Conservation (phyloP, 2,329 filamentous ascomycete species). For the Dryadomyces sulphureus region DNA sequence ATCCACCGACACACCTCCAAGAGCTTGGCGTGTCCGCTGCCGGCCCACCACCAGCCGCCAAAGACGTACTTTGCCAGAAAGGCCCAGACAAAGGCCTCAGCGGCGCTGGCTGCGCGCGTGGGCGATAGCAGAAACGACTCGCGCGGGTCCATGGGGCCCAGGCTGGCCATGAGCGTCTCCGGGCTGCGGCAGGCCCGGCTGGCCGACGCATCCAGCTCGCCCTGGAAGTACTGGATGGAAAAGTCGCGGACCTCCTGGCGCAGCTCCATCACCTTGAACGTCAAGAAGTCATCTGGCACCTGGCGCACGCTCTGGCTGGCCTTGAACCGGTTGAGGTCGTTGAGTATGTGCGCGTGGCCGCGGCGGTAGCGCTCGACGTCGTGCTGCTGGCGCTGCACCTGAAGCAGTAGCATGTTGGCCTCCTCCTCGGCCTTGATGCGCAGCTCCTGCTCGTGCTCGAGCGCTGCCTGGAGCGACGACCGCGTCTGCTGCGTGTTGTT, state of each 20-base stretch:
- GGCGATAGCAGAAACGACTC: constrained; percentile 3
- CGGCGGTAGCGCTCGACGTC: constrained; percentile 4
- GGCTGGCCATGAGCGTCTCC: neutral
- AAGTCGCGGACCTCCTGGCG: constrained; percentile 8
- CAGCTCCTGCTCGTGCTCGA: no score
- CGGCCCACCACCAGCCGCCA: constrained; percentile 7
- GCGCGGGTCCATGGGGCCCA: constrained; percentile 2
- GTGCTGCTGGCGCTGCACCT: neutral
- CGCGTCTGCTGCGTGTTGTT: no score
- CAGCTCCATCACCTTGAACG: constrained; percentile 2
- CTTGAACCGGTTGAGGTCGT: constrained; percentile 8
- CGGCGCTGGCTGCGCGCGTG: constrained; percentile 2
- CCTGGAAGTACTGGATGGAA: constrained; percentile 5
- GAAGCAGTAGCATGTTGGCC: constrained; percentile 1
- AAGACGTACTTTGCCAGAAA: constrained; percentile 2
- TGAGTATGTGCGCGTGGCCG: constrained; percentile 5
- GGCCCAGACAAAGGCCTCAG: constrained; percentile 6
- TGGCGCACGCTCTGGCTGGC: constrained; percentile 4
- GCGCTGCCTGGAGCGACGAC: no score
- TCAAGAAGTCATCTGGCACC: constrained; percentile 5
- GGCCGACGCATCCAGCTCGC: neutral
- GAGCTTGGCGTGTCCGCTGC: neutral
- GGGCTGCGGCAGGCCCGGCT: no score
- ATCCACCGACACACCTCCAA: constrained; percentile 1
- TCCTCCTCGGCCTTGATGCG: no score